These are phyloP conservation scores for Stagonosporopsis tanaceti DNA, from an alignment of 2,329 filamentous ascomycete genomes.

Conservation along the genomic window DNA sequence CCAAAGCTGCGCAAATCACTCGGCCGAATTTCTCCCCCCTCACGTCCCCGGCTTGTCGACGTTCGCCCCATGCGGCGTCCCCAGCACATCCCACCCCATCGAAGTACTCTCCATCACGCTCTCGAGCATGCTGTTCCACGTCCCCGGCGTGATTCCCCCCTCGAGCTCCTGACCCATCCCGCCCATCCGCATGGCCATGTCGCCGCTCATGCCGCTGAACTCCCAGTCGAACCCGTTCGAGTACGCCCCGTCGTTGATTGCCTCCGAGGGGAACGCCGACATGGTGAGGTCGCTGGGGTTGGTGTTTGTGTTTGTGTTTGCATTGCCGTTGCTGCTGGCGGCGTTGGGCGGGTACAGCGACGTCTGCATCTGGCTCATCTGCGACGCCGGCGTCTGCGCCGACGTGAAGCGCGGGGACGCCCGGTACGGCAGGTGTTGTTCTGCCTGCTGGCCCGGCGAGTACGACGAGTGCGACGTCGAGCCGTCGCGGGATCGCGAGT, in stretches of 20 bases:
- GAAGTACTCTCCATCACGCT: constrained; percentile 34
- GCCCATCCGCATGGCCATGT: constrained; percentile 15
- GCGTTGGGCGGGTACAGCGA: no score
- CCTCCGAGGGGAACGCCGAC: constrained; percentile 15
- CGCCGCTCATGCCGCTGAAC: constrained; percentile 26
- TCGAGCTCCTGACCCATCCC: constrained; percentile 20
- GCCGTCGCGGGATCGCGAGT: constrained; percentile 41
- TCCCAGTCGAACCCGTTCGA: constrained; percentile 45
- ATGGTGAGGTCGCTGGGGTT: constrained; percentile 15
- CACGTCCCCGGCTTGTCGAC: not conserved
- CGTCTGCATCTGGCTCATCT: not conserved
- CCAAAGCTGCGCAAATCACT: not conserved
- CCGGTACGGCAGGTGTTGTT: constrained; percentile 41
- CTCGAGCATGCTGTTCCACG: constrained; percentile 49
- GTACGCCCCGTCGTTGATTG: constrained; percentile 24
- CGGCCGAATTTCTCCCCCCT: not conserved
- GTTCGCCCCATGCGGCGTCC: constrained; percentile 10
- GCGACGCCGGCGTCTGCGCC: not conserved
- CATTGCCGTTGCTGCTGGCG: no score
- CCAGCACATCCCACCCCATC: constrained; percentile 41
- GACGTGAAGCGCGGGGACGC: constrained; percentile 35
- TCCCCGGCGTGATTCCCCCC: constrained; percentile 42
- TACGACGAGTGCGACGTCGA: constrained; percentile 49
- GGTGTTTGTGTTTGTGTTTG: not conserved
- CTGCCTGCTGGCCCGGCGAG: constrained; percentile 39